phyloP scores from a whole-genome alignment of 306 rosid genomes.

The Medicago ruthenica region DNA sequence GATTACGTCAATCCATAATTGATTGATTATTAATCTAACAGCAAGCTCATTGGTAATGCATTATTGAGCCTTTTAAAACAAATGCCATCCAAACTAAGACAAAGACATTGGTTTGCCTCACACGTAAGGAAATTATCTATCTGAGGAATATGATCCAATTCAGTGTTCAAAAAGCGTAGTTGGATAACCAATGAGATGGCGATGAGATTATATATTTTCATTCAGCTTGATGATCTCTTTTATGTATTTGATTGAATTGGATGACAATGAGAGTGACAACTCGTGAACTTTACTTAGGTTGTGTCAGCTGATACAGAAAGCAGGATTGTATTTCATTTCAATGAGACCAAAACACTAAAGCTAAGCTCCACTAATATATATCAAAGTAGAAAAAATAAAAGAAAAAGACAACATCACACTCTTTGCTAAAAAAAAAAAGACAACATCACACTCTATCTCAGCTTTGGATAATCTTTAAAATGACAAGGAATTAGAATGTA shows the following conservation, averaged over 20 bases:
- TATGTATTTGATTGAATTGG: slow-evolving; percentile 12
- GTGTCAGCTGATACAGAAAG: neutral
- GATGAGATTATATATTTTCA: no score
- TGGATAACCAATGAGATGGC: no score
- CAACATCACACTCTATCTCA: no score
- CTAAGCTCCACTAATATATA: neutral
- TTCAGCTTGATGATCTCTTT: no score
- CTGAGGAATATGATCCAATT: neutral
- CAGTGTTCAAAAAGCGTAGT: no score
- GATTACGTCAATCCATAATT: no score
- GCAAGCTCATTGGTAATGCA: neutral
- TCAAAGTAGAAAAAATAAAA: neutral
- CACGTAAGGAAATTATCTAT: slow-evolving; percentile 3
- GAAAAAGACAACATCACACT: no score
- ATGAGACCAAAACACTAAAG: neutral
- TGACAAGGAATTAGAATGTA: no score
- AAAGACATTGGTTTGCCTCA: neutral
- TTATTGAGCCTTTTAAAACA: neutral
- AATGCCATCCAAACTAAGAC: neutral
- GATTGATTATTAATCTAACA: no score
- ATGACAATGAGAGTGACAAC: slow-evolving; percentile 17
- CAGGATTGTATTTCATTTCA: neutral
- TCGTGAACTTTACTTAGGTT: neutral
- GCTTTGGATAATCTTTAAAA: no score
- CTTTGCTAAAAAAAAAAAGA: no score